Evolutionary conservation across 139 green algal genomes (phyloP), one percentile per base, ranked within the genome.

Genomic region (Chlorella sorokiniana): DNA sequence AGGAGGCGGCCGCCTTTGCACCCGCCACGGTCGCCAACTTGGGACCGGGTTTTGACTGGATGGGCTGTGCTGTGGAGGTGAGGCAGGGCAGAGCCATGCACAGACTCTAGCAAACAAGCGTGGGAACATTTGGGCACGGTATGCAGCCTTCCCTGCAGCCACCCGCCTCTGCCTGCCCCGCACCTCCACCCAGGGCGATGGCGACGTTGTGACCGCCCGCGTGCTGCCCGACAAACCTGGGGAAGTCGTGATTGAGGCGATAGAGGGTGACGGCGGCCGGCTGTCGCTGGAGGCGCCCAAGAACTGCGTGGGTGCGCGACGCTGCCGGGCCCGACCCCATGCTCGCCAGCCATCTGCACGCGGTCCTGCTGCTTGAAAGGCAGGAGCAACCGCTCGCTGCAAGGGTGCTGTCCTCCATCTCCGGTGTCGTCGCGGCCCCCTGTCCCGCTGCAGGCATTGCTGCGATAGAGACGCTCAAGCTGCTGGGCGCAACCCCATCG

Each of bases 11-110:
- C 1, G 95, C 94, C 1, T 99, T 99, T 81, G 96, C 95, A 3
- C 96, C 96, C 22, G 95, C 96, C 10, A 99, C 96, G 0, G 90
- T 99, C 2, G 96, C 96, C 6, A 99, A 99, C 87, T 89, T 99
- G 42, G 96, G 96, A 10, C 96, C 96, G 23, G 96, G 96, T 48
- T 99, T 98, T 48, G 96, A 99, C 84, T 98, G 97, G 93, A 89
- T 99, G 69, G 96, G 96, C n/a, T 98, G 94, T 76, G 96, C 96
- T 4, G 93, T 99, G 23, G 89, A 97, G 88, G 94, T 97, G 59
- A 7, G 69, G 10, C 8, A 4, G 3, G 59, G 0, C 8, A 20
- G 35, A 48, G 37, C 65, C 65, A 73, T 2, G 40, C 22, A 31
- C 37, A 35, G 37, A 33, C 35, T 18, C 23, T 6, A 73, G 38